A percentile compares a stretch with the other conserved stretches of the same genome.
Conservation (phyloP, 129 eudicot species). For the Scalesia atractyloides region DNA sequence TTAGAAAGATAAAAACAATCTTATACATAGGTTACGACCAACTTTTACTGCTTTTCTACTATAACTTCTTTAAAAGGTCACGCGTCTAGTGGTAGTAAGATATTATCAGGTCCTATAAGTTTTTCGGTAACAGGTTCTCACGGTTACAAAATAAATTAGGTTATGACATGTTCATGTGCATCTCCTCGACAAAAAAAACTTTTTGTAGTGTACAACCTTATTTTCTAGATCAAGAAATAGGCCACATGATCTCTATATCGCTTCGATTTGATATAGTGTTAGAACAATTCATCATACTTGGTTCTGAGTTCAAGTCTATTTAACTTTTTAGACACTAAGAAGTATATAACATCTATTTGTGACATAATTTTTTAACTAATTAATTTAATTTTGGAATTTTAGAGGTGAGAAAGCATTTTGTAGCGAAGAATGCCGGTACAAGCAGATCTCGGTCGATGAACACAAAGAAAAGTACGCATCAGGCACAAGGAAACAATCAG, state of each 20-base stretch:
- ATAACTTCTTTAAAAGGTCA: background rate
- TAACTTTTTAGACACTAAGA: background rate
- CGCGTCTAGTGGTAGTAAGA: background rate
- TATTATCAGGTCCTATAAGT: too few relatives aligned
- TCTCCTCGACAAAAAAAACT: background rate
- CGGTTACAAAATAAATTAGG: too few relatives aligned
- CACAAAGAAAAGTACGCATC: constrained; percentile 57
- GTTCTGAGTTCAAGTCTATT: background rate
- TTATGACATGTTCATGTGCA: background rate
- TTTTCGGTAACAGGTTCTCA: too few relatives aligned
- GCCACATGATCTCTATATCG: background rate
- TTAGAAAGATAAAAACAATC: background rate
- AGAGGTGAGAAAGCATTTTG: constrained; percentile 88
- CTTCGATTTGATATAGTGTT: background rate
- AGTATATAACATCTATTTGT: background rate
- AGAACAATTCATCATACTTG: background rate
- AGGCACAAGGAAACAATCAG: constrained; percentile 40
- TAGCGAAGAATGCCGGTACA: constrained; percentile 74
- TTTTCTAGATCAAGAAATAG: background rate
- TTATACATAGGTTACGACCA: constrained; percentile 1
- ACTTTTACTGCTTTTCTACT: background rate
- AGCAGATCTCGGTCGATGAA: constrained; percentile 60
- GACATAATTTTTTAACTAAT: background rate
- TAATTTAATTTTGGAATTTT: constrained; percentile 15
- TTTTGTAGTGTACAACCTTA: background rate